A percentile compares a stretch with the other conserved stretches of the same genome.
These are phyloP conservation scores for Graphilbum fragrans DNA, from an alignment of 2,329 filamentous ascomycete genomes.

Conservation along the genomic window DNA sequence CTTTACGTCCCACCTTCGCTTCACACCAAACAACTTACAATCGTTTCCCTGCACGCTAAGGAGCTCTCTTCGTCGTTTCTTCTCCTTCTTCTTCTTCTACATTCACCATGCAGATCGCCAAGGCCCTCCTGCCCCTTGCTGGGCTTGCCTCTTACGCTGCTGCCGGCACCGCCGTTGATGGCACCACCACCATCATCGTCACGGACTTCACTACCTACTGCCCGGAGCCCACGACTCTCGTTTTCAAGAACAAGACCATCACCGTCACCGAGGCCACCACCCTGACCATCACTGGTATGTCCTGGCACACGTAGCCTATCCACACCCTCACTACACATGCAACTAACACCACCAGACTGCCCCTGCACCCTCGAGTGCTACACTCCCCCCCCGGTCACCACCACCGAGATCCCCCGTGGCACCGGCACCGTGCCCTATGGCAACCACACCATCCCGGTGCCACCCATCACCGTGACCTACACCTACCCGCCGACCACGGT, in stretches of 20 bases:
- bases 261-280: constrained; percentile 22
- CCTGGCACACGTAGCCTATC: neutral
- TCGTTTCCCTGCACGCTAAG: neutral
- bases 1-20: no score
- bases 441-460: neutral
- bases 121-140: neutral
- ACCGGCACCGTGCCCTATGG: neutral
- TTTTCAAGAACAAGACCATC: constrained; percentile 55
- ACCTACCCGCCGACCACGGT: neutral
- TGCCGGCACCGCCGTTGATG: neutral
- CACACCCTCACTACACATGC: neutral
- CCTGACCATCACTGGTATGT: constrained; percentile 11
- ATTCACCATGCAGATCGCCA: neutral
- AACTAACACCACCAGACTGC: constrained; percentile 8
- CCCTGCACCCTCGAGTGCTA: constrained; percentile 9
- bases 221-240: constrained; percentile 54
- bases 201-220: constrained; percentile 60
- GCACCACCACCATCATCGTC: constrained; percentile 27
- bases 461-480: neutral
- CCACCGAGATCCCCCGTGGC: constrained; percentile 1
- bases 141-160: neutral
- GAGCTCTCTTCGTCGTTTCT: neutral
- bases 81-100: neutral
- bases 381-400: neutral
- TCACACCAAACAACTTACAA: no score